Evolutionary conservation across 163 green algal species (phyloP), one percentile per base, ranked within the genome.

Genomic region (Chlorella variabilis): DNA sequence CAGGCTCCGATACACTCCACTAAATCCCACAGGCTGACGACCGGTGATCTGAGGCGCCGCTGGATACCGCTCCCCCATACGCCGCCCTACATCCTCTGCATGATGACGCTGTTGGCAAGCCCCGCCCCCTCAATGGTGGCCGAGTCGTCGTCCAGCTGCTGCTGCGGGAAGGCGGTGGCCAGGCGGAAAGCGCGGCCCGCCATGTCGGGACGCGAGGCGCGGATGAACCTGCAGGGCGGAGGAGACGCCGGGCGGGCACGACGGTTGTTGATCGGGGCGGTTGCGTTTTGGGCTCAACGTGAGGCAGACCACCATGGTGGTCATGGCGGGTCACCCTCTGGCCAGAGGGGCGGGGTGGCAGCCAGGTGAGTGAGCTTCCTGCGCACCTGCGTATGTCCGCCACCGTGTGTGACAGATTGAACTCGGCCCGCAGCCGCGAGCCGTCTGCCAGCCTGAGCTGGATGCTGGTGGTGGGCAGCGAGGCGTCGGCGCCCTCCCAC

Each of bases 401-500:
- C 27, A 98, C 85, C 1, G 90, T 95, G 87, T 98, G 94, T 0
- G 51, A 89, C 51, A 93, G 82, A 83, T 98, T 98, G 89, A 98
- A 97, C 49, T 91, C 84, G 0, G 94, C 94, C 23, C 90, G 89
- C 89, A 96, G 90, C 58, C 95, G 86, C 2, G 85, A 92, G 59
- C 95, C 94, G 77, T 98, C 94, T 20, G 84, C 82, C 78, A 98
- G 84, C 0, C 94, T 84, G 27, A 98, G 82, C 91, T 98, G 94
- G 45, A 98, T 85, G 11, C 90, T 95, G 1, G 95, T 98, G 45
- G 83, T 90, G 27, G 94, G 94, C 84, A 88, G 54, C 3, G 58
- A 80, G 68, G 94, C 89, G 49, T 98, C 88, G 21, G 94, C 83
- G 13, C 94, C 95, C 67, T 84, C 65, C 92, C 93, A 96, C 0